Evolutionary conservation across 2,329 filamentous ascomycete genomes (phyloP), one percentile per base, ranked within the genome.

Genomic region (Dendryphion nanum): DNA sequence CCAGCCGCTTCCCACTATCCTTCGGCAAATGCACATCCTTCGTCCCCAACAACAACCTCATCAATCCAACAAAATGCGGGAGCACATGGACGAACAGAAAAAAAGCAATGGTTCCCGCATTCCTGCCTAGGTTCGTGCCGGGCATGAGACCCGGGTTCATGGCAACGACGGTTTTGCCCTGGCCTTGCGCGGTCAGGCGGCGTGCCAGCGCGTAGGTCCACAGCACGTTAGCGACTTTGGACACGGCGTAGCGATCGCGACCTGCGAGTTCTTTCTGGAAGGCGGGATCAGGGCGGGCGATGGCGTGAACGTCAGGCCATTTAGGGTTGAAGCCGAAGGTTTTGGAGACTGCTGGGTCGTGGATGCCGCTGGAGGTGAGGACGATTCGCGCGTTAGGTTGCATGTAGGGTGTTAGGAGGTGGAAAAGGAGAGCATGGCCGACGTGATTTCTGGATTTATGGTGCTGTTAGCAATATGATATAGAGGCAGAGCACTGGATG

Each of bases 131-230:
- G 0, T 64, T 67, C 4, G 72, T 73, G 0, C 70, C 71, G 0
- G 71, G 71, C 72, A 76, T 74, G 6, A 75, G 56, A 1, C 72
- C 72, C 2, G 73, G 74, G 47, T 75, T 67, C 26, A 74, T 66
- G 1, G 69, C 64, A 5, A 48, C 64, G 2, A 73, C 69, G 1
- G 69, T 70, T 50, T 52, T 40, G 47, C 62, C 8, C 16, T 33
- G 16, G 4, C 24, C 24, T 16, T 41, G 20, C 3, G 5, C 16
- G 44, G 44, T 18, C 32, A 75, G 50, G 1, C 62, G 66, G 3
- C 63, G 51, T 12, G 67, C 47, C 10, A 77, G 54, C 0, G 70
- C 71, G 41, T 75, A 74, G 13, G 59, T 61, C 68, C 72, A 78
- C 14, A 77, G 41, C 0, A 76, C 44, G 51, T 77, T 77, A 17